Conservation (phyloP, 129 eudicot species). For the Centella asiatica region DNA sequence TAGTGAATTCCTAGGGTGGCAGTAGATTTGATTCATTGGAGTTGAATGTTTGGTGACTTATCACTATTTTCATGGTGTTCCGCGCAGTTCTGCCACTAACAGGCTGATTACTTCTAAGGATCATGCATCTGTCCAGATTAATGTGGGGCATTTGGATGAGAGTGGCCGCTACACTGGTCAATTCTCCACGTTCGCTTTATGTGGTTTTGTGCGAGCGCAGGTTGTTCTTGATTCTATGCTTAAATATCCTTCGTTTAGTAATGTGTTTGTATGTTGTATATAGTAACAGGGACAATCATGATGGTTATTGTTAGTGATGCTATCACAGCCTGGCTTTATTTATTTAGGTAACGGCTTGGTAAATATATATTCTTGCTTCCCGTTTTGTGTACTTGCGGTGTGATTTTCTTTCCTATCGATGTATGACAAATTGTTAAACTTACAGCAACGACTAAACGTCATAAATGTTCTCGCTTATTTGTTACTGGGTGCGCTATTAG, state of each 20-base stretch:
- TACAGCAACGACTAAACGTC: too few species aligned
- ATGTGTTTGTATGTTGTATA: background rate
- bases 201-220: slow-evolving; percentile 62
- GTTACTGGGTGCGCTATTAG: too few species aligned
- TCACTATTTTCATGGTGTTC: background rate
- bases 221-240: slow-evolving; percentile 2
- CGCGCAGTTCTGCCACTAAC: slow-evolving; percentile 72
- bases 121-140: slow-evolving; percentile 65
- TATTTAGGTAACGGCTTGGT: background rate
- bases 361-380: background rate
- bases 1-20: background rate
- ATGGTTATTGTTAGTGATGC: background rate
- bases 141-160: slow-evolving; percentile 61
- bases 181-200: slow-evolving; percentile 57
- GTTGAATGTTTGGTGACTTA: background rate
- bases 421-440: too few species aligned
- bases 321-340: too few species aligned
- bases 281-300: background rate
- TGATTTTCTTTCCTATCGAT: background rate
- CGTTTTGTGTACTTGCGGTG: background rate
- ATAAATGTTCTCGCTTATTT: too few species aligned
- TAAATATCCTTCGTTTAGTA: too few species aligned
- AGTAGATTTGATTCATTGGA: background rate
- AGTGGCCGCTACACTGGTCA: slow-evolving; percentile 44
- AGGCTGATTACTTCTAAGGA: slow-evolving; percentile 65